Conservation (phyloP, 2,329 filamentous ascomycete species). For the Ophiostoma piceae region DNA sequence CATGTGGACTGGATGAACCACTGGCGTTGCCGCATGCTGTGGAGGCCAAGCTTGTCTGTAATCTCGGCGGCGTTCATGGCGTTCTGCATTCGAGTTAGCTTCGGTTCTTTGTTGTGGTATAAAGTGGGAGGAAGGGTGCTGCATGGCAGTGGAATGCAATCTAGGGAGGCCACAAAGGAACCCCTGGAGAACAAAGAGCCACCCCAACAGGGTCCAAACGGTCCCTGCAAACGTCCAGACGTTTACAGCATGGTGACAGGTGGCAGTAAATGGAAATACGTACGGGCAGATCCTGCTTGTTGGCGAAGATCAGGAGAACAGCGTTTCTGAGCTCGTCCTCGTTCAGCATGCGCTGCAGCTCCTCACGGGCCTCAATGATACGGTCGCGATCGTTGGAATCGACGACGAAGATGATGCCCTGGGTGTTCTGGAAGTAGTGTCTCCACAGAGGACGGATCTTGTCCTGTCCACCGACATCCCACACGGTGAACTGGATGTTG, state of each 20-base stretch:
- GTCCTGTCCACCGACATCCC: constrained; percentile 99
- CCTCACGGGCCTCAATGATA: constrained; percentile 93
- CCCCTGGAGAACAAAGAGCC: constrained; percentile 16
- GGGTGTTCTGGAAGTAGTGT: constrained; percentile 99
- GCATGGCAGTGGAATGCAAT: constrained; percentile 13
- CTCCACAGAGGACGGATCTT: constrained; percentile 99
- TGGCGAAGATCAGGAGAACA: constrained; percentile 94
- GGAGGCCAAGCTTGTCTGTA: constrained; percentile 98
- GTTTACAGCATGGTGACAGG: background rate
- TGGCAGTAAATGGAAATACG: constrained; percentile 38
- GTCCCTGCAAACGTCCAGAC: background rate
- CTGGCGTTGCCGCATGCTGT: constrained; percentile 95
- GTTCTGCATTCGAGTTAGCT: constrained; percentile 55
- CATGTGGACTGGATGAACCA: constrained; percentile 80
- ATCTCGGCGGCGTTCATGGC: constrained; percentile 99
- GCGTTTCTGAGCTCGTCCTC: constrained; percentile 98
- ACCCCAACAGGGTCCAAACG: background rate
- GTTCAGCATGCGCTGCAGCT: constrained; percentile 97
- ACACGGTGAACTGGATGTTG: constrained; percentile 99
- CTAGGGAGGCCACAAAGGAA: constrained; percentile 14
- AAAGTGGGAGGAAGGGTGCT: background rate
- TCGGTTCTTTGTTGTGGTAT: background rate
- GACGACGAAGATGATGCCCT: constrained; percentile 99
- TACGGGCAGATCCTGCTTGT: constrained; percentile 99
- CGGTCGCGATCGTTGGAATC: constrained; percentile 98